phyloP scores from a whole-genome alignment of 2,329 filamentous ascomycete genomes.

The Trichoderma sp. region DNA sequence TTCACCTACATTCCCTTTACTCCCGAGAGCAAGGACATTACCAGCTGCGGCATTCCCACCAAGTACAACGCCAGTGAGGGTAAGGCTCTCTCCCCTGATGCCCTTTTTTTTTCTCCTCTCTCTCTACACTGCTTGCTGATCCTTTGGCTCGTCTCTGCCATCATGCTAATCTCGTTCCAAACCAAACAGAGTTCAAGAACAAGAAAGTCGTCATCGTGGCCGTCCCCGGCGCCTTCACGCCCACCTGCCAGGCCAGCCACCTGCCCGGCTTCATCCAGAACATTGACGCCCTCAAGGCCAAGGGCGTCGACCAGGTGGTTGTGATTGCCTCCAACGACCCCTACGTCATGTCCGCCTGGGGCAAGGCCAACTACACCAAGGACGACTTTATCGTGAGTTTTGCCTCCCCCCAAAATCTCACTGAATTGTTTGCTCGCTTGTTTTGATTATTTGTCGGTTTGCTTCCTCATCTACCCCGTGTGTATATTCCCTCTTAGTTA shows the following conservation, averaged over 20 bases:
- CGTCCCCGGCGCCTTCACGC: slow-evolving; percentile 76
- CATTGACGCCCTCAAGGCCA: slow-evolving; percentile 68
- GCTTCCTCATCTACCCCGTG: neutral
- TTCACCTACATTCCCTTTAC: slow-evolving; percentile 85
- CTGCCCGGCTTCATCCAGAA: slow-evolving; percentile 79
- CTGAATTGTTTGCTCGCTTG: neutral
- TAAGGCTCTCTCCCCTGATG: too few relatives aligned
- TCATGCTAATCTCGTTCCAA: neutral
- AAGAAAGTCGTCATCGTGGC: slow-evolving; percentile 61
- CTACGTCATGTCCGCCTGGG: slow-evolving; percentile 87
- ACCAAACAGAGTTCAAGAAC: slow-evolving; percentile 52
- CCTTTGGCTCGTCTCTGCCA: neutral
- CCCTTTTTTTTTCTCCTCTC: neutral
- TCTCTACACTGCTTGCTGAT: neutral
- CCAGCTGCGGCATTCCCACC: slow-evolving; percentile 75
- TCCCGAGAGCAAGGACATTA: slow-evolving; percentile 67
- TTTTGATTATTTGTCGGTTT: neutral
- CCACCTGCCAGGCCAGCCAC: slow-evolving; percentile 80
- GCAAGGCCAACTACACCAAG: slow-evolving; percentile 80
- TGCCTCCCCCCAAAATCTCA: neutral
- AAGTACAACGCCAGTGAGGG: slow-evolving; percentile 78
- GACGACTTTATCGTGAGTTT: slow-evolving; percentile 62
- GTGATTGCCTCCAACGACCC: slow-evolving; percentile 84
- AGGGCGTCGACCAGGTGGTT: slow-evolving; percentile 81
- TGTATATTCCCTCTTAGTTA: neutral